Conservation (phyloP, 495 filamentous ascomycete genomes). For the Podospora fimiseda region DNA sequence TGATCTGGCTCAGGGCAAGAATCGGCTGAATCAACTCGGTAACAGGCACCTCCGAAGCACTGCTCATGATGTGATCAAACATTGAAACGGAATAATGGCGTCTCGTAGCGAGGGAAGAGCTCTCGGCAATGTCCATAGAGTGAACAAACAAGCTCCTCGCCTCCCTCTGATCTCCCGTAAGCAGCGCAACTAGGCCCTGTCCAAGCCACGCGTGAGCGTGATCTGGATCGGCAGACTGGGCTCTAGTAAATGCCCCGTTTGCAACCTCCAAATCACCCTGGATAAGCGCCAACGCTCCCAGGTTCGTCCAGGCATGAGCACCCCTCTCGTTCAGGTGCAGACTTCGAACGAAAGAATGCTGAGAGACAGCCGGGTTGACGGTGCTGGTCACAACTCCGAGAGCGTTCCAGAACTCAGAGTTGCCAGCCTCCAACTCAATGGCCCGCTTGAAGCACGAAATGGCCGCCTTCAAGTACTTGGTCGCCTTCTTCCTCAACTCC, state of each 20-base stretch:
- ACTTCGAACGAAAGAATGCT: slow-evolving; percentile 91
- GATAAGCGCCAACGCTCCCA: slow-evolving; percentile 78
- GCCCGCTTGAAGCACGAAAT: slow-evolving; percentile 93
- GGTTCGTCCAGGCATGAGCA: slow-evolving; percentile 80
- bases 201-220: slow-evolving; percentile 90
- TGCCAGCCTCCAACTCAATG: slow-evolving; percentile 92
- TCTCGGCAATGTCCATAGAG: slow-evolving; percentile 84
- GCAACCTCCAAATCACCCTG: slow-evolving; percentile 78
- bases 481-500: slow-evolving; percentile 42
- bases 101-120: slow-evolving; percentile 62
- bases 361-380: slow-evolving; percentile 79
- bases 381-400: slow-evolving; percentile 82
- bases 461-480: slow-evolving; percentile 68
- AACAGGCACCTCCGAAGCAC: slow-evolving; percentile 50
- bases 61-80: slow-evolving; percentile 68
- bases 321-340: slow-evolving; percentile 86
- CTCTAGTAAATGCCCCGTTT: slow-evolving; percentile 80
- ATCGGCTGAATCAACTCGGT: slow-evolving; percentile 59
- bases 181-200: slow-evolving; percentile 75
- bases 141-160: slow-evolving; percentile 86
- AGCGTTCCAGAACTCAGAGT: slow-evolving; percentile 96
- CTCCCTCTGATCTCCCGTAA: slow-evolving; percentile 65
- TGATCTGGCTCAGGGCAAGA: slow-evolving; percentile 80
- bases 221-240: slow-evolving; percentile 90
- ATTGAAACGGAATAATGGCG: slow-evolving; percentile 68